These are phyloP conservation scores for Blumeria graminis DNA, from an alignment of 2,329 filamentous ascomycete species.

Conservation along the genomic window DNA sequence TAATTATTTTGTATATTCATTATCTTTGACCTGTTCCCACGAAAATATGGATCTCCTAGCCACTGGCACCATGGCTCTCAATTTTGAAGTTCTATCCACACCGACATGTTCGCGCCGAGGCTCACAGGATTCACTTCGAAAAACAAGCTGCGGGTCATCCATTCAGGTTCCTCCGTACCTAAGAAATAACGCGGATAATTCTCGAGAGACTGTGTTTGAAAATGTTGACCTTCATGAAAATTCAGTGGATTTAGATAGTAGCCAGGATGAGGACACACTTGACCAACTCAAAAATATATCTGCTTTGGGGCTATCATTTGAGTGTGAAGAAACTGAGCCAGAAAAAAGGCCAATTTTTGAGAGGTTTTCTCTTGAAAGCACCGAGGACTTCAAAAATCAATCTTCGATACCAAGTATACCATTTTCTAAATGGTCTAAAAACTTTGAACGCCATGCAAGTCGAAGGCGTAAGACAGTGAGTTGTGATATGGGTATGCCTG, in stretches of 20 bases:
- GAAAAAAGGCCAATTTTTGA: constrained; percentile 3
- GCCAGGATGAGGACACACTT: constrained; percentile 15
- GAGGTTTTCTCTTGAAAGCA: constrained; percentile 12
- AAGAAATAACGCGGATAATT: constrained; percentile 4
- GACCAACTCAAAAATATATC: constrained; percentile 20
- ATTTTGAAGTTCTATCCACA: constrained; percentile 5
- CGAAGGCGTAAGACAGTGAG: constrained; percentile 19
- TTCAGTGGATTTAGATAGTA: constrained; percentile 8
- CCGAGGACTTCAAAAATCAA: constrained; percentile 4
- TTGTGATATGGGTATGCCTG: constrained; percentile 12
- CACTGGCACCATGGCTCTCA: neutral
- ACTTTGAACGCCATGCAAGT: constrained; percentile 32
- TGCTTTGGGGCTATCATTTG: constrained; percentile 18
- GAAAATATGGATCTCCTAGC: no score
- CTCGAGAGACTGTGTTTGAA: constrained; percentile 14
- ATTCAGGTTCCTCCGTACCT: constrained; percentile 13
- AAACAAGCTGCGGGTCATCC: constrained; percentile 18
- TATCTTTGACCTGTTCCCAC: constrained; percentile 9
- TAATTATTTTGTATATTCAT: constrained; percentile 14
- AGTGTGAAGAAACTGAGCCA: constrained; percentile 12
- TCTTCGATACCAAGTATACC: constrained; percentile 16
- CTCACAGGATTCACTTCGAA: constrained; percentile 18
- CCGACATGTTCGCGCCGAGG: constrained; percentile 14
- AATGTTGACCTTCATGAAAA: constrained; percentile 14
- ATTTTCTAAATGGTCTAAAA: constrained; percentile 53